Conservation (phyloP, 306 rosid species). For the Vigna hirtella region DNA sequence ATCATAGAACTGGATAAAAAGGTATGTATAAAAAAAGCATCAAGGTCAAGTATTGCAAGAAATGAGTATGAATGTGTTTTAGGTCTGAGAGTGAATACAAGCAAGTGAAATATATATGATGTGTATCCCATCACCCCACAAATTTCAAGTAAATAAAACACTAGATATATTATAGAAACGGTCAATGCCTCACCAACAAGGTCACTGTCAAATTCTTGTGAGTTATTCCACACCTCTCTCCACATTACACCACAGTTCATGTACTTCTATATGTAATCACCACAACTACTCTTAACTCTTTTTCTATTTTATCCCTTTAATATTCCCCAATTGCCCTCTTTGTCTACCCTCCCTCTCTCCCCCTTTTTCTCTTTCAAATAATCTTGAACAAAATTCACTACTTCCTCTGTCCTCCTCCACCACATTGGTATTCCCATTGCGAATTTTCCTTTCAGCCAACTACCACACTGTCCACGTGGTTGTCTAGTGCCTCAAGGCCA, state of each 20-base stretch:
- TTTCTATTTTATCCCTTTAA: not conserved
- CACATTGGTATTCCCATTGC: not conserved
- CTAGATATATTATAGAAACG: not conserved
- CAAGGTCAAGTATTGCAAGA: not conserved
- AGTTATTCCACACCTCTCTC: not conserved
- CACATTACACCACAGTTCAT: not conserved
- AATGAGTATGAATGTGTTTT: not conserved
- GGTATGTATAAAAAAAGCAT: not conserved
- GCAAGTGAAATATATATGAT: not conserved
- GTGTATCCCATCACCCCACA: not conserved
- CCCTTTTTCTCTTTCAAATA: not conserved
- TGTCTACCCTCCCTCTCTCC: not conserved
- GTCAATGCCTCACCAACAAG: not conserved
- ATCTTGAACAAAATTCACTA: slow-evolving; percentile 5
- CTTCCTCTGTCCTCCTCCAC: not conserved
- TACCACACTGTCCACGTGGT: not conserved
- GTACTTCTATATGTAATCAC: not conserved
- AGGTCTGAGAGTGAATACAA: not conserved
- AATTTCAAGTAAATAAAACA: not conserved
- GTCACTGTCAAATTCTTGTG: not conserved
- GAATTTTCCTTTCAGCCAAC: not conserved
- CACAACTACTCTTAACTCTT: not conserved
- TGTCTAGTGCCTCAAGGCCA: not conserved
- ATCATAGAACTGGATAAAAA: not conserved
- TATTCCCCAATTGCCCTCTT: not conserved